Conservation (phyloP, 306 rosid species). For the Gastrolobium villosum region DNA sequence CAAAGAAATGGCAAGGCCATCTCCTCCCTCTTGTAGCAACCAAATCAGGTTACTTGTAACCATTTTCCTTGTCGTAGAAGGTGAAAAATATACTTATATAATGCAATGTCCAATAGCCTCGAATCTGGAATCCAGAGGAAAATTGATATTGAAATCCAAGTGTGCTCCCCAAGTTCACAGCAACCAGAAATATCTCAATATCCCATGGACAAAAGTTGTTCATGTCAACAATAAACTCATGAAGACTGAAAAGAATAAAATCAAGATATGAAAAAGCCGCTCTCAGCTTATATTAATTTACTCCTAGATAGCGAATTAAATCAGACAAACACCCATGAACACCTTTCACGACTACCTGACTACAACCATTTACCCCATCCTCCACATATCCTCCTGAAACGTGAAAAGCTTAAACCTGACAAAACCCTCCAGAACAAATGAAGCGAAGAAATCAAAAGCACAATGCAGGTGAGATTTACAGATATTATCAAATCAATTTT, state of each 20-base stretch:
- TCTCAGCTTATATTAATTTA: background rate
- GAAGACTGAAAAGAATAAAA: background rate
- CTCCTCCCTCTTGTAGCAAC: background rate
- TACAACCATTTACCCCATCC: background rate
- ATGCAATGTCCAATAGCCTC: background rate
- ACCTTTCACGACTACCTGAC: background rate
- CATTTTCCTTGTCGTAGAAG: background rate
- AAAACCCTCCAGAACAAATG: slow-evolving; percentile 4
- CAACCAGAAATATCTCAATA: slow-evolving; percentile 22
- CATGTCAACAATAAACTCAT: background rate
- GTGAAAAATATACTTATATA: background rate
- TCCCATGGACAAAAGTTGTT: background rate
- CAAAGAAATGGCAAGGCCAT: background rate
- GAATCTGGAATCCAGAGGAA: background rate
- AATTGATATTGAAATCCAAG: background rate
- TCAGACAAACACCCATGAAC: background rate
- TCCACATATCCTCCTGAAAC: background rate
- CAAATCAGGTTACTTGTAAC: background rate
- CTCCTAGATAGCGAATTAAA: slow-evolving; percentile 12
- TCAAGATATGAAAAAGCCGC: background rate
- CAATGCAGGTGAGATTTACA: background rate
- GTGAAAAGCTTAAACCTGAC: background rate
- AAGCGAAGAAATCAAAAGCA: background rate
- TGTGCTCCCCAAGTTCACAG: slow-evolving; percentile 5
- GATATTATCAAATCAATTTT: background rate